A percentile compares a stretch with the other conserved stretches of the same genome.
phyloP scores from a whole-genome alignment of 1,139 yeast genomes.

The Yamadazyma jaroonii region DNA sequence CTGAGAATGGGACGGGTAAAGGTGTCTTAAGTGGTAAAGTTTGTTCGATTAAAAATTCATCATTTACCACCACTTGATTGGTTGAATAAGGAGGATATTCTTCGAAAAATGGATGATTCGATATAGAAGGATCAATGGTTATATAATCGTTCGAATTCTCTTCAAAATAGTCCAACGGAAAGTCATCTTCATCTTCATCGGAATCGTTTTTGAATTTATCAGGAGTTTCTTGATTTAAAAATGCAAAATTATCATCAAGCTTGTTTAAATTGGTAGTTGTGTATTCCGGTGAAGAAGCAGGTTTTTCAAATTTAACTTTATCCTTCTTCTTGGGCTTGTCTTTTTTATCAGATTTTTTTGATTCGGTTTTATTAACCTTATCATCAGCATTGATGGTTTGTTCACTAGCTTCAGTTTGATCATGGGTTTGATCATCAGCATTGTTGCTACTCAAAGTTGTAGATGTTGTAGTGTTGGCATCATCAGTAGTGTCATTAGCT shows the following conservation, averaged over 20 bases:
- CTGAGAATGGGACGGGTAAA: conserved; percentile 12
- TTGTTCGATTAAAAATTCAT: conserved; percentile 48
- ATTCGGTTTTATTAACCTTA: background rate
- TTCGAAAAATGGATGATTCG: conserved; percentile 14
- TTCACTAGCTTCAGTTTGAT: conserved; percentile 6
- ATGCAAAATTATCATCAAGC: conserved; percentile 17
- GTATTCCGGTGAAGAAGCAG: conserved; percentile 19
- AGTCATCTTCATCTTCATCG: conserved; percentile 51
- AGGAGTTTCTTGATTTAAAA: conserved; percentile 25
- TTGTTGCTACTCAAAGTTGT: conserved; percentile 4
- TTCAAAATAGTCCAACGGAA: conserved; percentile 63
- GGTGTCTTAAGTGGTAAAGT: conserved; percentile 32
- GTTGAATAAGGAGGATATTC: conserved; percentile 26
- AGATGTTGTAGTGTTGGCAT: conserved; percentile 9
- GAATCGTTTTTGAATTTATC: conserved; percentile 18
- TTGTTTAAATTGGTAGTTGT: conserved; percentile 10
- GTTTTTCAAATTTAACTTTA: conserved; percentile 7
- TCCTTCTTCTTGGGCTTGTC: conserved; percentile 3
- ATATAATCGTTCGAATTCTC: conserved; percentile 30
- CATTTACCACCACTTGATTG: conserved; percentile 37
- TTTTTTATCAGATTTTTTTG: background rate
- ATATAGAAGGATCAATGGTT: conserved; percentile 27
- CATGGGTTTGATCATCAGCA: background rate
- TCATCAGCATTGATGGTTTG: background rate
- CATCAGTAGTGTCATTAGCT: conserved; percentile 9